These are phyloP conservation scores for Solanum peruvianum DNA, from an alignment of 257 asterid species.

Conservation along the genomic window DNA sequence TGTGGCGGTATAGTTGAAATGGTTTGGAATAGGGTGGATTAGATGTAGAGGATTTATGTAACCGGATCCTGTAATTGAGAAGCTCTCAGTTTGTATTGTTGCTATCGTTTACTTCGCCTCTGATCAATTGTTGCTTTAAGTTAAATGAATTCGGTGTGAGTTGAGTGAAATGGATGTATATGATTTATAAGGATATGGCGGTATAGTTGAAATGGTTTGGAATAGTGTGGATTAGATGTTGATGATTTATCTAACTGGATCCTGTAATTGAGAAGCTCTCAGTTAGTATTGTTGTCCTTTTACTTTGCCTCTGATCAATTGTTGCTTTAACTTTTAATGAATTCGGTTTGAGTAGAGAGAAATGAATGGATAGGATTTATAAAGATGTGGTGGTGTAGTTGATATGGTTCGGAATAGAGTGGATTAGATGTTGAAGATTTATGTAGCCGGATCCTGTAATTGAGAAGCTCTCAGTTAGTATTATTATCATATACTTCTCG, in stretches of 20 bases:
- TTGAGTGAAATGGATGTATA: neutral
- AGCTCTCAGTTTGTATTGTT: conserved; percentile 50
- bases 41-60: neutral
- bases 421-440: neutral
- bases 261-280: neutral
- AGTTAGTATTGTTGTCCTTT: neutral
- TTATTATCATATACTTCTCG: neutral
- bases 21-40: neutral
- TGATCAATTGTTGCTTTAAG: neutral
- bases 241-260: neutral
- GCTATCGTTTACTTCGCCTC: neutral
- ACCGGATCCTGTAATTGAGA: conserved; percentile 11
- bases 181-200: neutral
- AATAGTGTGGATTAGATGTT: neutral
- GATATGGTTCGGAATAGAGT: neutral
- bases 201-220: neutral
- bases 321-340: neutral
- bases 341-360: neutral
- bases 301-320: neutral
- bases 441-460: neutral
- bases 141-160: neutral
- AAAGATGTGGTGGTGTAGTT: neutral
- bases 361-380: neutral
- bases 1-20: neutral
- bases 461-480: neutral